Evolutionary conservation across 805 yeast species (phyloP).

Genomic region (Priceomyces fermenticarens): DNA sequence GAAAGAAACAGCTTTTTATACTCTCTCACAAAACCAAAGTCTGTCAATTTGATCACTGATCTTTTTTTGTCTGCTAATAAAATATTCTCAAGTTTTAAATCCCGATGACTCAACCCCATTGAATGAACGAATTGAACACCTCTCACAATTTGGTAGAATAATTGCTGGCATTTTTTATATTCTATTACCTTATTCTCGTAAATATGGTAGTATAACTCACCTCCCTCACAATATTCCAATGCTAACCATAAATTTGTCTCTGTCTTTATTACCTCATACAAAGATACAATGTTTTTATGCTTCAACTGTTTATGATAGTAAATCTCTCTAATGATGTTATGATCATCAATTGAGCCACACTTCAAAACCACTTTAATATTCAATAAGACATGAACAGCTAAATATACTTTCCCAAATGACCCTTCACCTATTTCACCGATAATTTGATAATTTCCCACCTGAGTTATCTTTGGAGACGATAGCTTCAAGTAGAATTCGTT

Average conservation of each 20-base stretch:
- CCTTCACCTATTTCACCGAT: constrained; percentile 83
- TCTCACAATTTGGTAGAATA: constrained; percentile 65
- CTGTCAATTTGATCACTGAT: constrained; percentile 72
- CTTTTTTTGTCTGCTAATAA: constrained; percentile 51
- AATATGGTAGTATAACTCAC: constrained; percentile 69
- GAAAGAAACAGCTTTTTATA: constrained; percentile 54
- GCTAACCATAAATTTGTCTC: constrained; percentile 83
- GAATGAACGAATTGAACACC: constrained; percentile 75
- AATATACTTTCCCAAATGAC: constrained; percentile 85
- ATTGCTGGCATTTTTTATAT: constrained; percentile 44
- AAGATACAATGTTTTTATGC: constrained; percentile 78
- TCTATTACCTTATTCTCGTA: constrained; percentile 51
- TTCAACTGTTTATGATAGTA: constrained; percentile 81
- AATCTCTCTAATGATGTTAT: constrained; percentile 85
- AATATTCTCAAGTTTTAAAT: constrained; percentile 78
- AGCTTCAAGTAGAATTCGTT: constrained; percentile 49
- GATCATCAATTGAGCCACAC: constrained; percentile 72
- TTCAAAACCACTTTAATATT: constrained; percentile 77
- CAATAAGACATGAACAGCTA: constrained; percentile 76
- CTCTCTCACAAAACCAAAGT: constrained; percentile 92
- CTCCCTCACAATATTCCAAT: constrained; percentile 84
- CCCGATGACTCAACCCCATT: constrained; percentile 78
- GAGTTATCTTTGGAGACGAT: constrained; percentile 48
- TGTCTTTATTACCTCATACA: constrained; percentile 83
- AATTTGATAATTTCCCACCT: constrained; percentile 80